Conservation (phyloP, 139 green algal species). For the Closterium sp. region DNA sequence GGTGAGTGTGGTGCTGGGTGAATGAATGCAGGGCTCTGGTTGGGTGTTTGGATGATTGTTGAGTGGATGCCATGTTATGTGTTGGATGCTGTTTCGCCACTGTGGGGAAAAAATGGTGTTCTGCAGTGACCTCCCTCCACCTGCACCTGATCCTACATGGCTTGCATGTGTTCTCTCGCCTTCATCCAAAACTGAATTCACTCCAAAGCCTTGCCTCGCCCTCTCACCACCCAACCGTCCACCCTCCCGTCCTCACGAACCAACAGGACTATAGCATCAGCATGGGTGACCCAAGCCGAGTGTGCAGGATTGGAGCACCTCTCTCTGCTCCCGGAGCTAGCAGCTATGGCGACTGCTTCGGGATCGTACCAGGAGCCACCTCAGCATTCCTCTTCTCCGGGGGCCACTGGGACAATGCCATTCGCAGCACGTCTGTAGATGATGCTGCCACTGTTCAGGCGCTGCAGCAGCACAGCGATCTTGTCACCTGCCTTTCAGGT, state of each 20-base stretch:
- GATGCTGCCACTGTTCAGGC: constrained; percentile 55
- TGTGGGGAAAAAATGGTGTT: not conserved
- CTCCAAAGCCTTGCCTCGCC: too few species aligned
- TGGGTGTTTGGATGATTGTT: not conserved
- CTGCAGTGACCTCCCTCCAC: too few species aligned
- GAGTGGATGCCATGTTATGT: not conserved
- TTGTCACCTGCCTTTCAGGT: constrained; percentile 58
- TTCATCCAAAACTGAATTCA: too few species aligned
- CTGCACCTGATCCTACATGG: too few species aligned
- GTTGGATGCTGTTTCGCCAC: not conserved
- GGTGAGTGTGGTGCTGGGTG: not conserved
- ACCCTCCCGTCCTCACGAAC: not conserved
- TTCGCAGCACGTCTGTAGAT: not conserved
- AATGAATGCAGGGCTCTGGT: not conserved
- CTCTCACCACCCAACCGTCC: not conserved
- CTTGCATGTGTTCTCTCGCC: too few species aligned
- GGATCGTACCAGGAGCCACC: not conserved
- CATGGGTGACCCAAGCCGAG: not conserved
- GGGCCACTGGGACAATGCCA: constrained; percentile 33
- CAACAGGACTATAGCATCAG: constrained; percentile 29
- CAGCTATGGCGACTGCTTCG: not conserved
- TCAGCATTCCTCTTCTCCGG: not conserved
- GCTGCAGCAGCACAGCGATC: constrained; percentile 62
- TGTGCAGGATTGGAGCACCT: constrained; percentile 7
- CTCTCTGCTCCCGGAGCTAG: not conserved